Evolutionary conservation across 2,329 filamentous ascomycete species (phyloP), one percentile per base, ranked within the genome.

Genomic region (Aspergillus sp.): DNA sequence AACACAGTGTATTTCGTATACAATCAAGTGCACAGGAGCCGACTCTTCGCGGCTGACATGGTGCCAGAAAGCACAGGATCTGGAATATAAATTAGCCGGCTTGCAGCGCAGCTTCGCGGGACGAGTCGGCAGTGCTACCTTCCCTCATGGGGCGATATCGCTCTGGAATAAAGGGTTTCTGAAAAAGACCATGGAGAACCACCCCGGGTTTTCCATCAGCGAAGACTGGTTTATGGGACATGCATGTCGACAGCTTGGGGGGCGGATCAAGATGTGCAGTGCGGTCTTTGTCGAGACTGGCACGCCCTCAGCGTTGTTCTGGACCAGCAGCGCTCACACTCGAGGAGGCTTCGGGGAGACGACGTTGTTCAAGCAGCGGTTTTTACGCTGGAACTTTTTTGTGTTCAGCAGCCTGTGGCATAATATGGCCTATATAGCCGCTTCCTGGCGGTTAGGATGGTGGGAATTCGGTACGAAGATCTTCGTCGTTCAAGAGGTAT

Each of bases 161-260:
- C 70, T 82, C 2, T 82, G 75, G 80, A 75, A 81, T 55, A 71
- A 76, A 1, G 66, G 77, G n/a, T 77, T 80, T 40, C 68, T 82
- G 8, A 73, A 78, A 50, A 66, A 75, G 33, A 77, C 75, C 1
- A 80, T 82, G 63, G 68, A 78, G 55, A 71, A 79, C 33, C 80
- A 82, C 59, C 79, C 80, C 0, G 80, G 80, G 0, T 82, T 80
- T 63, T 77, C 72, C 2, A 76, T 82, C 8, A 79, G 76, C 0
- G 80, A 82, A 51, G 80, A 82, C 63, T 82, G 80, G 80, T 82
- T 80, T 67, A 80, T 82, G 40, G 80, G 80, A 1, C 77, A 82
- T 64, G 76, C 77, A 6, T 76, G 77, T 40, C 72, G 79, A 14
- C 67, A 74, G 24, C 67, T 79, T 15, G 79, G 80, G 6, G 77